Percentiles rank a stretch among this genome's conserved stretches.
Conservation (phyloP, 345 rosid species). For the Citrus reticulata region DNA sequence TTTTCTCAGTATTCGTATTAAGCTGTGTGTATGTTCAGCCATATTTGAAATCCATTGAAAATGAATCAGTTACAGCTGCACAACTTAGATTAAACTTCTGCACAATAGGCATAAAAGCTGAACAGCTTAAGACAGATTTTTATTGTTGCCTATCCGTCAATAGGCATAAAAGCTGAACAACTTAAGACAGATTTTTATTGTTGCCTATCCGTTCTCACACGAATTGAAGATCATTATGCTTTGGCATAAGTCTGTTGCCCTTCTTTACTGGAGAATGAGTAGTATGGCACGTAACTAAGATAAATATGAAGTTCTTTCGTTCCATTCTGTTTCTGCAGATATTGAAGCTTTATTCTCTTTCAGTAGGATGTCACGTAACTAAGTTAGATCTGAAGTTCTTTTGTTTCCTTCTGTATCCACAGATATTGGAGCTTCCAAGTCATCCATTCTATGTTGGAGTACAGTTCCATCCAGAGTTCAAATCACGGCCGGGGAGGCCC, state of each 20-base stretch:
- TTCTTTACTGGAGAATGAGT: background rate
- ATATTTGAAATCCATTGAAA: background rate
- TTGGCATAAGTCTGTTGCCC: background rate
- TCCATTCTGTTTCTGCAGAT: slow-evolving; percentile 37
- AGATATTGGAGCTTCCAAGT: slow-evolving; percentile 67
- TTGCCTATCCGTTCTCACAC: background rate
- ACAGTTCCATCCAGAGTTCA: slow-evolving; percentile 97
- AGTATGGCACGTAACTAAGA: background rate
- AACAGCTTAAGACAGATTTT: background rate
- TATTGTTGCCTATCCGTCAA: background rate
- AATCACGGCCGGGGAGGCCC: slow-evolving; percentile 87
- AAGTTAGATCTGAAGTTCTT: background rate
- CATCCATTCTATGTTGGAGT: slow-evolving; percentile 82
- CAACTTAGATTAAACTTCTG: background rate
- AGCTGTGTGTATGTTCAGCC: background rate
- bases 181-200: background rate
- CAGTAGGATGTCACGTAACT: background rate
- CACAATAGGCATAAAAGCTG: background rate
- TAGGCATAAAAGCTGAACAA: background rate
- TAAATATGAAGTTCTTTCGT: slow-evolving; percentile 3
- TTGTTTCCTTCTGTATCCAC: slow-evolving; percentile 15
- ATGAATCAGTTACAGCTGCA: background rate
- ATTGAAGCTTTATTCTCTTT: slow-evolving; percentile 38
- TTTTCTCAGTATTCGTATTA: background rate
- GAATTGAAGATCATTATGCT: slow-evolving; percentile 3